Percentiles rank a stretch among this genome's conserved stretches.
Evolutionary conservation across 2,329 filamentous ascomycete genomes (phyloP).

Genomic region (Aureobasidium sp.): DNA sequence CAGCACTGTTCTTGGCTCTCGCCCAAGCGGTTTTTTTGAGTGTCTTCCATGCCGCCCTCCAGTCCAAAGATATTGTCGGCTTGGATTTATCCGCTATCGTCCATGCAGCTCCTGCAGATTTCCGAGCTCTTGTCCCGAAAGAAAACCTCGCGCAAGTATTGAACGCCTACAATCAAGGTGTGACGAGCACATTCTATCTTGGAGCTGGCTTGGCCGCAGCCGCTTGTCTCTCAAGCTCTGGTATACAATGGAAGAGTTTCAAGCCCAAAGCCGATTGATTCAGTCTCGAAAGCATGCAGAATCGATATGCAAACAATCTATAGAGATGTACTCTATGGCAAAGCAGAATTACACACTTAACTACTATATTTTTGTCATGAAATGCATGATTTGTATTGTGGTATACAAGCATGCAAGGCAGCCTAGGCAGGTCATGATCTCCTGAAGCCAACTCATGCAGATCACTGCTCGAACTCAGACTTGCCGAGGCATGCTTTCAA

Average conservation of each 20-base stretch:
- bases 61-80: not conserved
- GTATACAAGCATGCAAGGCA: too few species aligned
- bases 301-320: too few species aligned
- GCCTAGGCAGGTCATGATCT: too few species aligned
- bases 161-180: slow-evolving; percentile 1
- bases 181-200: slow-evolving; percentile 1
- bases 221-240: not conserved
- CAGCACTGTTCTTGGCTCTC: not conserved
- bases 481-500: too few species aligned
- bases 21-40: not conserved
- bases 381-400: too few species aligned
- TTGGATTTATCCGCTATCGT: not conserved
- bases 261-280: not conserved
- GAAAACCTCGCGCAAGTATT: not conserved
- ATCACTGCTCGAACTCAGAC: too few species aligned
- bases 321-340: too few species aligned
- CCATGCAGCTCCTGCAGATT: not conserved
- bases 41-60: not conserved
- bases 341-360: too few species aligned
- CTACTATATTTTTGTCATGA: too few species aligned
- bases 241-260: slow-evolving; percentile 8
- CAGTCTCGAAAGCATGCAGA: not conserved
- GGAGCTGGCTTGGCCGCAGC: not conserved
- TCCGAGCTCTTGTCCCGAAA: not conserved
- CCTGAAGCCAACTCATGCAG: too few species aligned